Evolutionary conservation across 2,329 filamentous ascomycete genomes (phyloP), one percentile per base, ranked within the genome.

Genomic region (Diplodia sapinea): DNA sequence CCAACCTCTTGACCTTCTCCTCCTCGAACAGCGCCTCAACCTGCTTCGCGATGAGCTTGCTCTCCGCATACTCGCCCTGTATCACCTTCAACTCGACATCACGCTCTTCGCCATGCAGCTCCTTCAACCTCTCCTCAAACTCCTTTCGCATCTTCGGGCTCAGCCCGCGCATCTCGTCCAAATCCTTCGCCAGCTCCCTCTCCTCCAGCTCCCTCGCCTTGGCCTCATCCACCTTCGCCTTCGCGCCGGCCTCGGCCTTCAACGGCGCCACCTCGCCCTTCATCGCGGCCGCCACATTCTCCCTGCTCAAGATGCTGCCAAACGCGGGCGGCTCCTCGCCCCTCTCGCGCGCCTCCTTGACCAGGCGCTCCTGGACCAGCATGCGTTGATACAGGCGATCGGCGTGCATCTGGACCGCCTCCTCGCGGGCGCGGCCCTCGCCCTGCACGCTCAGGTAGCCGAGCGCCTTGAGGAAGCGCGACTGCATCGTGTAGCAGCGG

Each of bases 321-420:
- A 91, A 89, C 23, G 82, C 80, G 0, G 91, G 89, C 55, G 83
- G 76, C 74, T 73, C 81, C 73, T 74, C 78, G 70, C 74, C 86
- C 78, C 79, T 85, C 65, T 84, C 82, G 78, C 88, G 88, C 43
- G 90, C 91, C 73, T 88, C 85, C 70, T 91, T 87, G n/a, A 91
- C 88, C 70, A 85, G 86, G 23, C 83, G 84, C 79, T 99, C 94
- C 76, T 96, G 93, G 69, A 88, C 86, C 47, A 96, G 79, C 89
- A 98, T 93, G 72, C 91, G 88, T 74, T 94, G 91, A 79, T 93
- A 99, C 50, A 99, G 84, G 70, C 87, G 88, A 81, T 99, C 95
- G 68, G 94, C 94, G 78, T 97, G 94, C 89, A 98, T 92, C 80
- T 98, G 95, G 70, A 99, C 82, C 69, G 68, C 93, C 72, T 90